Evolutionary conservation across 139 green algal genomes (phyloP), one percentile per base, ranked within the genome.

Genomic region (Asterochloris erici): DNA sequence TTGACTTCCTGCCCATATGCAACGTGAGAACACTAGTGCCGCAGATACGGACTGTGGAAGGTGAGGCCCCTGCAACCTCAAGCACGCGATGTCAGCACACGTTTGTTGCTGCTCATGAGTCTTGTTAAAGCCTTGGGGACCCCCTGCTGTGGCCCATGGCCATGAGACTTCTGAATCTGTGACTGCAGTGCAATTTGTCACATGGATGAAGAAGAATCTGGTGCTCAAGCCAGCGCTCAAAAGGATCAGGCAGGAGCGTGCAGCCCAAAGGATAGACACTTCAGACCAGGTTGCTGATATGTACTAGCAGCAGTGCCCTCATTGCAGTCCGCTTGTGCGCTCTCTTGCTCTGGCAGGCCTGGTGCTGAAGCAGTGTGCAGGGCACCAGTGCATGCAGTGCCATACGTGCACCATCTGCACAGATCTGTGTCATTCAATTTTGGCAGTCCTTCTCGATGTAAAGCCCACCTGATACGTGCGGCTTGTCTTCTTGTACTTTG

Each of bases 1-100:
- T 87, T 26, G 95, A 98, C 87, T 98, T 92, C 91, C 90, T 98
- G 70, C 95, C 95, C 19, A 85, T 92, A 15, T 89, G 89, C 60
- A 98, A 98, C 81, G 92, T 98, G 64, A 88, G 94, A 74, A 95
- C 95, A 62, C 88, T 98, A 81, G 88, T 98, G 66, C 86, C 93
- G 17, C 93, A 97, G 86, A 93, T 98, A 28, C 82, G 95, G 14
- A 98, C 95, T 9, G 82, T 92, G 14, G 95, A 98, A 87, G 94
- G 93, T 97, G 66, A 47, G 81, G 29, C 63, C 12, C 63, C 54
- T 10, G 38, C 11, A 47, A 26, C 9, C 16, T 24, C 63, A 54
- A 19, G 23, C 23, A 54, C 28, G 62, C 62, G 16, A 26, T 81
- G 61, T 60, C 38, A 62, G 9, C 47, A 24, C 0, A 74, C 16